Evolutionary conservation across 2,329 filamentous ascomycete species (phyloP).

Genomic region (Chrysoporthe cubensis): DNA sequence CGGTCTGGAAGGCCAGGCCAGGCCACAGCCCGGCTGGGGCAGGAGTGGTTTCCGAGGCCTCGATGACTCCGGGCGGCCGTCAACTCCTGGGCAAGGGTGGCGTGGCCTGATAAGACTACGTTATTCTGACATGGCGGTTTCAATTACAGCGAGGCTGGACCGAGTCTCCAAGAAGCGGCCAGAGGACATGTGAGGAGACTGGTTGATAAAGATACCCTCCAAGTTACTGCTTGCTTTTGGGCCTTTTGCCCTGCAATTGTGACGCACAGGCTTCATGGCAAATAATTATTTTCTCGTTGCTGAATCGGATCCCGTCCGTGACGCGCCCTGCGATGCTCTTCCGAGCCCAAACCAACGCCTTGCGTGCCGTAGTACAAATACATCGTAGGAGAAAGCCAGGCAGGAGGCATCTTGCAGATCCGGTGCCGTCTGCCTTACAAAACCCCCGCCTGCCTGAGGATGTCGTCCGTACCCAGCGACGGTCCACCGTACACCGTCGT

Average conservation of each 20-base stretch:
- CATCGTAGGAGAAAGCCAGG: background rate
- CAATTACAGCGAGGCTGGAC: too few species aligned
- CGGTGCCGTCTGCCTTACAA: background rate
- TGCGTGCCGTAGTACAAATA: background rate
- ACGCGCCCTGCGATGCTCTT: conserved; percentile 4
- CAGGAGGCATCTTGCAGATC: too few species aligned
- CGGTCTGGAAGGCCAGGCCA: background rate
- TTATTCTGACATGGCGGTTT: background rate
- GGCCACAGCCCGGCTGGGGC: background rate
- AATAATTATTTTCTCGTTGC: background rate
- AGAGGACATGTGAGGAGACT: background rate
- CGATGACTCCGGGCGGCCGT: background rate
- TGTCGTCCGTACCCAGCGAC: conserved; percentile 65
- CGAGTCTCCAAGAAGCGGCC: background rate
- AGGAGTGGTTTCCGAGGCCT: background rate
- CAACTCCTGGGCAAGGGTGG: background rate
- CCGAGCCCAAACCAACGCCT: conserved; percentile 5
- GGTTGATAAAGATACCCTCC: background rate
- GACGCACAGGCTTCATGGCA: background rate
- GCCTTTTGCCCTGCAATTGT: background rate
- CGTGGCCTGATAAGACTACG: background rate
- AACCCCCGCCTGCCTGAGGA: conserved; percentile 59
- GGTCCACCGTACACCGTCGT: conserved; percentile 67
- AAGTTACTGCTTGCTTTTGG: background rate
- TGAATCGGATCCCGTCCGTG: background rate